Conservation (phyloP, 2,329 filamentous ascomycete species). For the Penicillium paneum region DNA sequence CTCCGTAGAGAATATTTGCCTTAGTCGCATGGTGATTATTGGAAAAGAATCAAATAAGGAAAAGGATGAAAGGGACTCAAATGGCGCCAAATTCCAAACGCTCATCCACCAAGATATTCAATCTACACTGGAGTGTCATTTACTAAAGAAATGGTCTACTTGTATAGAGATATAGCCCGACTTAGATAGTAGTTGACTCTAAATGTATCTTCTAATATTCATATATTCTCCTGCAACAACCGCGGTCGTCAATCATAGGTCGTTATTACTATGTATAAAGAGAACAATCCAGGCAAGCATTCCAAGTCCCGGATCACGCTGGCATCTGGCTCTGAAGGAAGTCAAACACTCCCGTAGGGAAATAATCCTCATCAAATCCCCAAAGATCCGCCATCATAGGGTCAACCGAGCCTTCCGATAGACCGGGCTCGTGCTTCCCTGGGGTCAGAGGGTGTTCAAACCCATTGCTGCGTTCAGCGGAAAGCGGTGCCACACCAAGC, state of each 20-base stretch:
- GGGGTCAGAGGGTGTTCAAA: constrained; percentile 17
- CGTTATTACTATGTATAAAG: constrained; percentile 17
- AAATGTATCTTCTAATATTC: neutral
- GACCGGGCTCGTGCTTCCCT: constrained; percentile 28
- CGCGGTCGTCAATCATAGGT: constrained; percentile 4
- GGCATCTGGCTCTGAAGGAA: constrained; percentile 44
- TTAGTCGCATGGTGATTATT: too few relatives aligned
- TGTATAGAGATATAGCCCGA: neutral
- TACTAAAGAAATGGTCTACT: neutral
- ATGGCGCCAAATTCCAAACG: neutral
- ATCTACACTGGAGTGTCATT: neutral
- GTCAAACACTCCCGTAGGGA: constrained; percentile 43
- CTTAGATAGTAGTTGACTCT: neutral
- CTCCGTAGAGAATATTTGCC: neutral
- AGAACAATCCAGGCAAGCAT: neutral
- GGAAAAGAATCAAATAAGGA: too few relatives aligned
- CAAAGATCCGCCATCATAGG: constrained; percentile 43
- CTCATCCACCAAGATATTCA: neutral
- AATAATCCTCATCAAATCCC: constrained; percentile 43
- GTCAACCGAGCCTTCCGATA: constrained; percentile 39
- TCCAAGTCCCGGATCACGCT: constrained; percentile 23
- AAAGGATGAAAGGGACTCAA: neutral
- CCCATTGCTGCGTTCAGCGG: constrained; percentile 38
- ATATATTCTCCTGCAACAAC: constrained; percentile 6
- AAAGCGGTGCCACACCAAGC: constrained; percentile 38